These are phyloP conservation scores for Alternaria dauci DNA, from an alignment of 2,329 filamentous ascomycete species.

Conservation along the genomic window DNA sequence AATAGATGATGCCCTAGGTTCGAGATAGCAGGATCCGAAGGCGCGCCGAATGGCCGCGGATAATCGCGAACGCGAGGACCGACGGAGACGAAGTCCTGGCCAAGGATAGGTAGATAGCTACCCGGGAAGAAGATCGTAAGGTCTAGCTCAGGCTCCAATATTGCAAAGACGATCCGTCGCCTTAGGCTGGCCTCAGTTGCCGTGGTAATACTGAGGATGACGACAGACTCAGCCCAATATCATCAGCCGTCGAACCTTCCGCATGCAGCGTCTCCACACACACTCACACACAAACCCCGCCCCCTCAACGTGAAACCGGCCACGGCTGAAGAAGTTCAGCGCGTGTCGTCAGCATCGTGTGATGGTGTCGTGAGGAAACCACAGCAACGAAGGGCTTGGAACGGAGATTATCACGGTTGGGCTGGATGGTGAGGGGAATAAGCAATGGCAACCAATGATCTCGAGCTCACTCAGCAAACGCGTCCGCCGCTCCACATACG, in stretches of 20 bases:
- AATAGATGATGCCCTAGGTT: neutral
- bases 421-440: neutral
- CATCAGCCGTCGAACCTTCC: conserved; percentile 12
- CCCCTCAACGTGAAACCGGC: conserved; percentile 19
- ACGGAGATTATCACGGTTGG: neutral
- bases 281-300: conserved; percentile 3
- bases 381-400: neutral
- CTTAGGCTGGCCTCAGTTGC: conserved; percentile 5
- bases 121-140: neutral
- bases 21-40: neutral
- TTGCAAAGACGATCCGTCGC: neutral
- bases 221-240: conserved; percentile 6
- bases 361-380: conserved; percentile 12
- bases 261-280: neutral
- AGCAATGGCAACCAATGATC: conserved; percentile 4
- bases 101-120: neutral
- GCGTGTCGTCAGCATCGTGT: conserved; percentile 21
- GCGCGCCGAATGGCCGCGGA: neutral
- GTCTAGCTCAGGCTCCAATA: conserved; percentile 14
- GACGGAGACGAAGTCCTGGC: neutral
- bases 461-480: neutral
- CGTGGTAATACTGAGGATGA: neutral
- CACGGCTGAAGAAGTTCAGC: conserved; percentile 12
- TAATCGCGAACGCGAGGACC: neutral
- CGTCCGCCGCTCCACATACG: neutral